Percentiles rank a stretch among this genome's conserved stretches.
These are phyloP conservation scores for Phytophthora syringae DNA, from an alignment of 352 stramenopile species.

Conservation along the genomic window DNA sequence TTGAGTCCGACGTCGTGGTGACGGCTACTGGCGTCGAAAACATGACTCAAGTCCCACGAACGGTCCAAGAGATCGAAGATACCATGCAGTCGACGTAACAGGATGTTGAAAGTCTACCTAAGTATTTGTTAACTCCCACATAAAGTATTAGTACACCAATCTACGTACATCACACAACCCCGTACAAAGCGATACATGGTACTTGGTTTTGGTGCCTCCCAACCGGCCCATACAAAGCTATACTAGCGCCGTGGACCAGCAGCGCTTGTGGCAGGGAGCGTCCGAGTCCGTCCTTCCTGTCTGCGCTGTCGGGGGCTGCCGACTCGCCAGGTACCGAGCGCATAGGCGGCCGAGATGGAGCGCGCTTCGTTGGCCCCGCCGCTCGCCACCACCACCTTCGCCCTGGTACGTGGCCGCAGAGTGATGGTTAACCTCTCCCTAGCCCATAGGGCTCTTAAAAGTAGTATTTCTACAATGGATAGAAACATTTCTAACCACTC, in stretches of 20 bases:
- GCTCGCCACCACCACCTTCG: constrained; percentile 51
- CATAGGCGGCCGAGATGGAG: constrained; percentile 49
- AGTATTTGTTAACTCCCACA: constrained; percentile 8
- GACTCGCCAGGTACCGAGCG: background rate
- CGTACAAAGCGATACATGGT: background rate
- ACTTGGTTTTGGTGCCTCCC: background rate
- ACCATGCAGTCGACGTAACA: constrained; percentile 86
- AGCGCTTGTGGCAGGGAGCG: background rate
- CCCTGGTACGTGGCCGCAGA: constrained; percentile 41
- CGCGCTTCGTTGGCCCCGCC: constrained; percentile 12
- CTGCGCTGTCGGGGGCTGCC: background rate
- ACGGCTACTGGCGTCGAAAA: constrained; percentile 96
- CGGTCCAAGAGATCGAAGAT: constrained; percentile 94
- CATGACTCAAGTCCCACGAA: constrained; percentile 96
- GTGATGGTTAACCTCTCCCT: constrained; percentile 5
- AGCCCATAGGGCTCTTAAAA: constrained; percentile 4
- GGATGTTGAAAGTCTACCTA: too few species aligned
- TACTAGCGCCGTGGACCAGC: background rate
- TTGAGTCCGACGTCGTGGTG: constrained; percentile 98
- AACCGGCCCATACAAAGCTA: background rate
- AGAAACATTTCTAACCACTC: too few species aligned
- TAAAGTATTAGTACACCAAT: too few species aligned
- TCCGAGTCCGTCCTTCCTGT: background rate
- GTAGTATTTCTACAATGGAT: too few species aligned
- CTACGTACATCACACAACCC: background rate